A percentile compares a stretch with the other conserved stretches of the same genome.
These are phyloP conservation scores for Xylariaceae sp. DNA, from an alignment of 2,329 filamentous ascomycete genomes.

Conservation along the genomic window DNA sequence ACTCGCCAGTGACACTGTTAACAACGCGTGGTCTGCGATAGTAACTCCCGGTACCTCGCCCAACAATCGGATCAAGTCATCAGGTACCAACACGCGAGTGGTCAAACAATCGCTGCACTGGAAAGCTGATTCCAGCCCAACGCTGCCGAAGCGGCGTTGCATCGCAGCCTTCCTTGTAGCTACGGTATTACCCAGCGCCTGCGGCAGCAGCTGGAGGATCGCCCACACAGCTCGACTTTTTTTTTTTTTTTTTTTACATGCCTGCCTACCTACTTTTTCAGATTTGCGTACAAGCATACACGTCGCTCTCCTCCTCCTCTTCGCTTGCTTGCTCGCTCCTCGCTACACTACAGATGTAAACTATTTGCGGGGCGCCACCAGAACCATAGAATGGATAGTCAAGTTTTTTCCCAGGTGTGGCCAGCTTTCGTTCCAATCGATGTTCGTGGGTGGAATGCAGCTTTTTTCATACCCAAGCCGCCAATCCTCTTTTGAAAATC, in stretches of 20 bases:
- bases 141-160: constrained; percentile 26
- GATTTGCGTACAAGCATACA: constrained; percentile 7
- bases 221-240: constrained; percentile 26
- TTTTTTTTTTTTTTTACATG: background rate
- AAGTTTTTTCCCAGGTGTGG: constrained; percentile 5
- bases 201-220: constrained; percentile 30
- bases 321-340: no score
- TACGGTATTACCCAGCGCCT: constrained; percentile 23
- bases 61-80: constrained; percentile 23
- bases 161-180: constrained; percentile 22
- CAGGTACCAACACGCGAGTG: constrained; percentile 30
- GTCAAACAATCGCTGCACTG: constrained; percentile 8
- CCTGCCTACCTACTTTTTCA: background rate
- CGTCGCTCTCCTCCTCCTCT: background rate
- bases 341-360: background rate
- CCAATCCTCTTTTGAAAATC: background rate
- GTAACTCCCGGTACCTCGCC: background rate
- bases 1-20: no score
- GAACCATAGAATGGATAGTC: constrained; percentile 15
- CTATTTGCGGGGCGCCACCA: constrained; percentile 16
- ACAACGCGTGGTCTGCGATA: no score
- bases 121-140: constrained; percentile 30
- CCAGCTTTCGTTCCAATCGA: constrained; percentile 10
- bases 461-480: constrained; percentile 5
- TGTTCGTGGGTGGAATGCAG: constrained; percentile 1